Conservation (phyloP, 176 grass and related monocot species). For the Oryza glaberrima region DNA sequence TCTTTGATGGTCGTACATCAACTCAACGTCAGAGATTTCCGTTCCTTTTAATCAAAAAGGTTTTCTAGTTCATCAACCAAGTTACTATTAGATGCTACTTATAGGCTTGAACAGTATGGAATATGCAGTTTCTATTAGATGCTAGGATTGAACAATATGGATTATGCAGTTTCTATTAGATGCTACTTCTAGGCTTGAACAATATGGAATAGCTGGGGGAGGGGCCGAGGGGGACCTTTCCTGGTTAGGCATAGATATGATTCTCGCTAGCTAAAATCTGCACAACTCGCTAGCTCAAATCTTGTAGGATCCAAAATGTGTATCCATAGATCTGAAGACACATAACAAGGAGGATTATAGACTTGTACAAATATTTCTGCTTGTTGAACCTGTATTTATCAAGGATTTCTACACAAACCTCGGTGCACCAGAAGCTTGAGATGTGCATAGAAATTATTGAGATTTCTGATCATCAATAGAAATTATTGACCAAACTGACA, state of each 20-base stretch:
- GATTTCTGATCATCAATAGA: background rate
- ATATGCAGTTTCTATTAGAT: background rate
- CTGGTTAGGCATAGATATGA: background rate
- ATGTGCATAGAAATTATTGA: background rate
- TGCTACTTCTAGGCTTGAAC: background rate
- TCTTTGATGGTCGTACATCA: background rate
- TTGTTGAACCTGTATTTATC: background rate
- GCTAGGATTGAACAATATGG: too few species aligned
- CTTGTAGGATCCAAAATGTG: background rate
- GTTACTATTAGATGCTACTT: background rate
- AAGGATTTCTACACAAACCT: background rate
- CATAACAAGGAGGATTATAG: background rate
- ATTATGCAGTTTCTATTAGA: too few species aligned
- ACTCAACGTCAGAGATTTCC: background rate
- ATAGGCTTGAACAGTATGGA: background rate
- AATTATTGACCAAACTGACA: constrained; percentile 2
- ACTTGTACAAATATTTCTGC: background rate
- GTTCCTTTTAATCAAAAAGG: background rate
- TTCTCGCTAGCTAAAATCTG: background rate
- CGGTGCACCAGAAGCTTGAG: background rate
- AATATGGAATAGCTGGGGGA: background rate
- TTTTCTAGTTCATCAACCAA: background rate
- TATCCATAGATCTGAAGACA: background rate
- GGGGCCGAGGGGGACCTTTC: background rate
- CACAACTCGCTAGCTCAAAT: background rate